Evolutionary conservation across 73 alveolate species (phyloP).

Genomic region (Paramecium primaurelia): DNA sequence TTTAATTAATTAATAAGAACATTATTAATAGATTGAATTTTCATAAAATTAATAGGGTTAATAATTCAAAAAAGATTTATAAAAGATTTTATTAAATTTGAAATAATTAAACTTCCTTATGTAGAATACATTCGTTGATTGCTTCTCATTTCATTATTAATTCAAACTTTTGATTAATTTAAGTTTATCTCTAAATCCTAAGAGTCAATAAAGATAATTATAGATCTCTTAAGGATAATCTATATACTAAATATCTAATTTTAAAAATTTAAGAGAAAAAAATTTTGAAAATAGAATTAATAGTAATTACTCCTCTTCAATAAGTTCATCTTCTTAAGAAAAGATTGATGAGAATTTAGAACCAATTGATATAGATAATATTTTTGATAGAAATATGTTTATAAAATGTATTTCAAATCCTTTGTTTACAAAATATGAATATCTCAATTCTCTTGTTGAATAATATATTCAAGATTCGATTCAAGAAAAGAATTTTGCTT

Average conservation of each 20-base stretch:
- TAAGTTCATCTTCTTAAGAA: not conserved
- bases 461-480: not conserved
- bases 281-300: not conserved
- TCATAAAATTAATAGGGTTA: not conserved
- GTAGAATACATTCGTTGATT: not conserved
- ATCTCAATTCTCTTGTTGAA: not conserved
- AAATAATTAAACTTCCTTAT: not conserved
- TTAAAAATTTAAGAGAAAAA: no score
- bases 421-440: not conserved
- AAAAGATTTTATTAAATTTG: not conserved
- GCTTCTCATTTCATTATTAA: not conserved
- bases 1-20: not conserved
- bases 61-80: not conserved
- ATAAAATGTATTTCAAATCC: no score
- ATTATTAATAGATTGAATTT: not conserved
- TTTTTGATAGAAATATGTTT: no score
- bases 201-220: not conserved
- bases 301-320: not conserved
- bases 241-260: no score
- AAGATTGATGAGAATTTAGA: not conserved
- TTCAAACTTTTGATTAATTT: not conserved
- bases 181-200: not conserved
- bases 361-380: not conserved
- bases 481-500: not conserved
- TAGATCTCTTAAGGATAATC: not conserved